Percentiles rank a stretch among this genome's conserved stretches.
Conservation (phyloP, 108 stramenopile species). For the Bacterosira constricta region DNA sequence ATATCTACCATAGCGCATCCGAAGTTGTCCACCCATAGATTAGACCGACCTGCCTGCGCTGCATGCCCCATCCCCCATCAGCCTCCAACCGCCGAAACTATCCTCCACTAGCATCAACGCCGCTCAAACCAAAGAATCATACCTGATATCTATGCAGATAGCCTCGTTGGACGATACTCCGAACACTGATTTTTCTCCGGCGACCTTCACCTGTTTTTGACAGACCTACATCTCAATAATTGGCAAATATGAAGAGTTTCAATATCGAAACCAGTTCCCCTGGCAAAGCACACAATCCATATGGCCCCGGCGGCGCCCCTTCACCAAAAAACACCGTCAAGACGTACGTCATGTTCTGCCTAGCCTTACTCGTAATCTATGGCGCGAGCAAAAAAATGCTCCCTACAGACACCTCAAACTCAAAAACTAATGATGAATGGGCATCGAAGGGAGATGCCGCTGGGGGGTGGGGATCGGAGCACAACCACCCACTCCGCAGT, state of each 20-base stretch:
- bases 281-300: conserved; percentile 5
- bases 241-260: conserved; percentile 11
- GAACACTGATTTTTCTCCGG: too few relatives aligned
- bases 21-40: too few relatives aligned
- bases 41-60: too few relatives aligned
- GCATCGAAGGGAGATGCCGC: conserved; percentile 24
- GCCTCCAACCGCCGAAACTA: too few relatives aligned
- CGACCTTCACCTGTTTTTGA: too few relatives aligned
- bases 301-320: not conserved
- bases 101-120: too few relatives aligned
- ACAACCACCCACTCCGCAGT: conserved; percentile 18
- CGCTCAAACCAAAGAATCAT: too few relatives aligned
- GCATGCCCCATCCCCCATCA: too few relatives aligned
- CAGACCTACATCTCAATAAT: too few relatives aligned
- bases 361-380: conserved; percentile 17
- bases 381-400: conserved; percentile 5
- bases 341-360: conserved; percentile 32
- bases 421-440: not conserved
- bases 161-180: too few relatives aligned
- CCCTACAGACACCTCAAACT: not conserved
- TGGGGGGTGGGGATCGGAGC: conserved; percentile 35
- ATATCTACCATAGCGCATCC: too few relatives aligned
- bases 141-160: too few relatives aligned
- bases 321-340: conserved; percentile 12
- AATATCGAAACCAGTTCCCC: conserved; percentile 3